These are phyloP conservation scores for Myrmaecium sp. DNA, from an alignment of 2,329 filamentous ascomycete species.

Conservation along the genomic window DNA sequence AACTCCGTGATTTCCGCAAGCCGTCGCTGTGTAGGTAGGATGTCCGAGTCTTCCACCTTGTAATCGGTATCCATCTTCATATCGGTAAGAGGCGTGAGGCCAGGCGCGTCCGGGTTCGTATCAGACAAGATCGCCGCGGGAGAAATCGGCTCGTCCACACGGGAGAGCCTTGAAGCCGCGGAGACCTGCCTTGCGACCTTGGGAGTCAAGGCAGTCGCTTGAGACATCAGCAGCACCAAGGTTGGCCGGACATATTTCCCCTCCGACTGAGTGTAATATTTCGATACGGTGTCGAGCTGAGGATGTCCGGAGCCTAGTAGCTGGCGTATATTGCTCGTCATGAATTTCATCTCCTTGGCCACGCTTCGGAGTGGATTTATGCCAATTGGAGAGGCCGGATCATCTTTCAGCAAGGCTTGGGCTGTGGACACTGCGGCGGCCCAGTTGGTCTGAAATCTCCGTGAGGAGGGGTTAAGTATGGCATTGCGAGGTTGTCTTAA, in stretches of 20 bases:
- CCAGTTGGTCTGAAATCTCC: conserved; percentile 47
- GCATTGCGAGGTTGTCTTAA: conserved; percentile 10
- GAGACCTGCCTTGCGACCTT: conserved; percentile 22
- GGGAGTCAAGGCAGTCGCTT: conserved; percentile 71
- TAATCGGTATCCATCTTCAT: conserved; percentile 29
- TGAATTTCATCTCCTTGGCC: conserved; percentile 89
- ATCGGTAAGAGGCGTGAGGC: conserved; percentile 35
- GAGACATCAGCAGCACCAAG: conserved; percentile 89
- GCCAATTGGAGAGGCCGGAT: conserved; percentile 48
- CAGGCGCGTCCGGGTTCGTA: conserved; percentile 52
- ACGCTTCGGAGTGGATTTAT: conserved; percentile 81
- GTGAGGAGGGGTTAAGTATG: conserved; percentile 19
- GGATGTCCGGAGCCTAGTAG: conserved; percentile 90
- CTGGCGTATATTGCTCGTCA: conserved; percentile 85
- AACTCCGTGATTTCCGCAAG: conserved; percentile 94
- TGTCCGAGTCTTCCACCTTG: conserved; percentile 38
- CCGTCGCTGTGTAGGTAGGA: conserved; percentile 82
- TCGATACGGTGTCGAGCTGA: conserved; percentile 82
- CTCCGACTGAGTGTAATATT: conserved; percentile 95
- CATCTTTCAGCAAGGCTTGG: conserved; percentile 54
- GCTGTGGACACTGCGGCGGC: conserved; percentile 53
- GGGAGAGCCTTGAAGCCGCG: conserved; percentile 11
- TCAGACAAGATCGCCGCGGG: conserved; percentile 53
- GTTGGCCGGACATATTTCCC: conserved; percentile 93
- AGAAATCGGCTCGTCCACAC: conserved; percentile 43